phyloP scores from a whole-genome alignment of 352 stramenopile species.

The Lagenidium giganteum region DNA sequence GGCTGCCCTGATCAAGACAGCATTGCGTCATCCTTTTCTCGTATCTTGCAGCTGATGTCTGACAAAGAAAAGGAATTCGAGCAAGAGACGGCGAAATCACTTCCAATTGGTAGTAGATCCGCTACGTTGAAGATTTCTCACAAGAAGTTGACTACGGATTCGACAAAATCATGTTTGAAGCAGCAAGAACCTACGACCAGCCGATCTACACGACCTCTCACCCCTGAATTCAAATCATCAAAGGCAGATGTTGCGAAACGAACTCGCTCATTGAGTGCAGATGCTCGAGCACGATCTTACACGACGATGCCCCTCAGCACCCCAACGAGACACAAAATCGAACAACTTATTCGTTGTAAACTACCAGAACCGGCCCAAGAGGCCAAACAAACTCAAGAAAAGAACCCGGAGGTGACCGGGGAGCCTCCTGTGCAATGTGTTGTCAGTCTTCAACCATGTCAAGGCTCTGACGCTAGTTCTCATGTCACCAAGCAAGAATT shows the following conservation, averaged over 20 bases:
- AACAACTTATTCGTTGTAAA: no score
- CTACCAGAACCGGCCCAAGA: no score
- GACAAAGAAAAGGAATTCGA: constrained; percentile 6
- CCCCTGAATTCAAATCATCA: neutral
- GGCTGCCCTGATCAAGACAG: constrained; percentile 6
- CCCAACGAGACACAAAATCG: no score
- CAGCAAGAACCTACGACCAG: constrained; percentile 14
- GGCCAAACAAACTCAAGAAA: neutral
- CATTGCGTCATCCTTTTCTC: constrained; percentile 26
- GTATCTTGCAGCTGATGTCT: constrained; percentile 26
- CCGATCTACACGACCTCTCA: neutral
- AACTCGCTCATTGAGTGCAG: constrained; percentile 14
- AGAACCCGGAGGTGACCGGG: no score
- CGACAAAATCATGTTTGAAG: no score
- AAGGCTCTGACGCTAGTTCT: neutral
- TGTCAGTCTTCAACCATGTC: neutral
- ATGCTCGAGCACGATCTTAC: constrained; percentile 8
- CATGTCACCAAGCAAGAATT: constrained; percentile 16
- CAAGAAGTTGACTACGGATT: no score
- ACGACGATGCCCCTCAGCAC: no score
- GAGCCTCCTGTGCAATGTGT: no score
- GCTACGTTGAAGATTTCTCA: no score
- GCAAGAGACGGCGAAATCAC: constrained; percentile 14
- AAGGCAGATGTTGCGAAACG: constrained; percentile 2
- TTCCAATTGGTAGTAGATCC: no score